Evolutionary conservation across 352 stramenopile species (phyloP).

Genomic region (Phytophthora cryptogea): DNA sequence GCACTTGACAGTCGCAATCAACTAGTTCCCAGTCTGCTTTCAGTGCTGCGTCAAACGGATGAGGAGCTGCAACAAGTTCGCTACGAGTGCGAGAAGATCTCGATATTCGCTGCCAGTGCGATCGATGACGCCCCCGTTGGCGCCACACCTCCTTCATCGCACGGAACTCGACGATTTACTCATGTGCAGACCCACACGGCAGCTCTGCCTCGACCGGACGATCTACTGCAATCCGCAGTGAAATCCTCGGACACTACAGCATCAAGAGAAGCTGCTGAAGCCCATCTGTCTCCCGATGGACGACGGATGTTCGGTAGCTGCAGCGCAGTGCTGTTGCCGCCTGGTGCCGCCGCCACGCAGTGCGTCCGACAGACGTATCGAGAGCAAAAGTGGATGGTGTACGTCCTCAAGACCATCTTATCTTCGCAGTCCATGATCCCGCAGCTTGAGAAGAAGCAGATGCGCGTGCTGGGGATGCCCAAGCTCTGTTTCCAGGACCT

Average conservation of each 20-base stretch:
- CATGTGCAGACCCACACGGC: constrained; percentile 3
- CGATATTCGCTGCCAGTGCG: constrained; percentile 35
- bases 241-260: not conserved
- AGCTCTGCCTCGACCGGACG: not conserved
- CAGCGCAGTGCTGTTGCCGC: not conserved
- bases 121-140: constrained; percentile 4
- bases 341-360: constrained; percentile 31
- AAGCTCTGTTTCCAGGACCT: constrained; percentile 57
- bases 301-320: constrained; percentile 3
- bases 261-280: not conserved
- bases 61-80: constrained; percentile 73
- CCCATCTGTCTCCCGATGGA: not conserved
- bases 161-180: constrained; percentile 13
- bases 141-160: constrained; percentile 4
- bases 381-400: constrained; percentile 73
- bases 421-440: constrained; percentile 69
- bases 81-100: constrained; percentile 79
- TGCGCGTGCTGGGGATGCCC: constrained; percentile 52
- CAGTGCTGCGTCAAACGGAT: constrained; percentile 57
- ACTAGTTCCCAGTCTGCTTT: constrained; percentile 61
- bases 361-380: constrained; percentile 64
- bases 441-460: constrained; percentile 72
- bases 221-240: not conserved
- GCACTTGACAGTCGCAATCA: constrained; percentile 38
- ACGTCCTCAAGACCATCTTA: constrained; percentile 68